Conservation (phyloP, 208 protist genomes). For the Naegleria lovaniensis region DNA sequence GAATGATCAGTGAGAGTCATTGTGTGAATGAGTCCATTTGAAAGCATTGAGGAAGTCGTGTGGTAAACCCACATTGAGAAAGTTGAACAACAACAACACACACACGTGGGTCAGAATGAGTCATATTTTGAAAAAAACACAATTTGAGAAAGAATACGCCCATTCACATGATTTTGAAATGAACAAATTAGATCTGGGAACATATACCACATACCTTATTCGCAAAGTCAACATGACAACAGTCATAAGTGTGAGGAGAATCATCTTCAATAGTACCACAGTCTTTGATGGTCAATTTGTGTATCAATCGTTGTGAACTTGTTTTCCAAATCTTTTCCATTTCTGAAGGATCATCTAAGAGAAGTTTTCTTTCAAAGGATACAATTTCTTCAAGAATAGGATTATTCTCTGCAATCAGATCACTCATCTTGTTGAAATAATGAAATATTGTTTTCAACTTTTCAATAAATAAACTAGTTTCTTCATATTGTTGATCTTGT, state of each 20-base stretch:
- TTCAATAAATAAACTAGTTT: constrained; percentile 2
- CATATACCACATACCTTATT: neutral
- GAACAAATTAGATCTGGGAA: too few relatives aligned
- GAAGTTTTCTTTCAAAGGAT: constrained; percentile 7
- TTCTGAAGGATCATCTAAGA: too few relatives aligned
- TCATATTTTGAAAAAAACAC: too few relatives aligned
- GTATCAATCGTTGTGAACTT: neutral
- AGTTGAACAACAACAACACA: too few relatives aligned
- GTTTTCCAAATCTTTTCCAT: neutral
- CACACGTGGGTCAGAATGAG: too few relatives aligned
- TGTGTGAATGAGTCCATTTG: too few relatives aligned
- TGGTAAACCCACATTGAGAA: too few relatives aligned
- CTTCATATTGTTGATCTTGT: neutral
- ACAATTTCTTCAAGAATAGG: neutral
- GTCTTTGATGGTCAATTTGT: neutral
- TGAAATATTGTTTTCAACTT: neutral
- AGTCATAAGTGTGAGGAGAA: neutral
- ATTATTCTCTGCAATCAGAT: neutral
- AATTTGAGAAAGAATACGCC: too few relatives aligned
- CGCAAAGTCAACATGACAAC: constrained; percentile 20
- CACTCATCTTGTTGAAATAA: neutral
- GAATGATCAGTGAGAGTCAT: too few relatives aligned
- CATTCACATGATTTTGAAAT: too few relatives aligned
- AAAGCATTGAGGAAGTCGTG: too few relatives aligned
- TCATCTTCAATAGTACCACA: constrained; percentile 1